phyloP scores from a whole-genome alignment of 257 asterid genomes.

The Thymus quinquecostatus region DNA sequence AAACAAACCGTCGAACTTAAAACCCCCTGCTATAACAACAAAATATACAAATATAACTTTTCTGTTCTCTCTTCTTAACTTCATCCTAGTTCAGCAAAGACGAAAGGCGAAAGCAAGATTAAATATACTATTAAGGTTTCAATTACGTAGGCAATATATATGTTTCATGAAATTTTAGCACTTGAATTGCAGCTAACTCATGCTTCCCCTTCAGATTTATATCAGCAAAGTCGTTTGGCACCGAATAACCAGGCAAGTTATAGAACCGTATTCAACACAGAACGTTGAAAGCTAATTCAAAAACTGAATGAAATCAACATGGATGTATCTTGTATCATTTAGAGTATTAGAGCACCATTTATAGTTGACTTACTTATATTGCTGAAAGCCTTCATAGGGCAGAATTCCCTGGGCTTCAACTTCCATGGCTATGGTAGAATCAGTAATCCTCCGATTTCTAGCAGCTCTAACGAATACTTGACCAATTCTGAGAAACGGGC shows the following conservation, averaged over 20 bases:
- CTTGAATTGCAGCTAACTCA: background rate
- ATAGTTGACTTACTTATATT: constrained; percentile 49
- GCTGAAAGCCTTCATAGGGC: constrained; percentile 47
- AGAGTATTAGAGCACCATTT: background rate
- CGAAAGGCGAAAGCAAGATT: background rate
- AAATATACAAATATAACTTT: background rate
- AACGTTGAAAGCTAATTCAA: background rate
- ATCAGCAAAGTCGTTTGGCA: background rate
- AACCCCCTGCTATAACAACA: constrained; percentile 1
- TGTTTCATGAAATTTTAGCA: background rate
- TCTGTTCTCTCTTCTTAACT: constrained; percentile 2
- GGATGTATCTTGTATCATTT: background rate
- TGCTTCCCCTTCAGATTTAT: constrained; percentile 1
- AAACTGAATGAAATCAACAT: background rate
- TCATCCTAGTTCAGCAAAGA: constrained; percentile 11
- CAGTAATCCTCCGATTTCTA: constrained; percentile 46
- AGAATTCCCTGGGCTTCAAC: constrained; percentile 46
- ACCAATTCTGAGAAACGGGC: constrained; percentile 58
- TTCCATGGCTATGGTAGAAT: constrained; percentile 39
- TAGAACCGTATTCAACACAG: background rate
- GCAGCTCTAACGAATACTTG: constrained; percentile 52
- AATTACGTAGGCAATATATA: background rate
- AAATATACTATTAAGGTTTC: background rate
- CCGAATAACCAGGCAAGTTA: background rate
- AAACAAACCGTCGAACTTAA: background rate